These are phyloP conservation scores for Tarenaya hassleriana DNA, from an alignment of 345 rosid genomes.

Conservation along the genomic window DNA sequence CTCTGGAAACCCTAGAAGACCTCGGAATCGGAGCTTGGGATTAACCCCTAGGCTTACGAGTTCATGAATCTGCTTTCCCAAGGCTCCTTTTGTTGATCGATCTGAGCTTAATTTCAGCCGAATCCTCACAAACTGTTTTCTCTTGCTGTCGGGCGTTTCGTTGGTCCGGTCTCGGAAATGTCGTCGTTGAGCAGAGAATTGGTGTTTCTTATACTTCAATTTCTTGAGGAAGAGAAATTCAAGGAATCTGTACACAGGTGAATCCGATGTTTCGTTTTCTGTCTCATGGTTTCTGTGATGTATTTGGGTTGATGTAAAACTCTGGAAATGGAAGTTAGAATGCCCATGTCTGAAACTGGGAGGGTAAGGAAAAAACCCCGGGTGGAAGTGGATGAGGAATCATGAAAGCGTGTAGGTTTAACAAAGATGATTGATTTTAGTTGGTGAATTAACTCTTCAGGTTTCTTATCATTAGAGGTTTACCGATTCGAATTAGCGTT, in stretches of 20 bases:
- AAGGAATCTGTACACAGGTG: slow-evolving; percentile 87
- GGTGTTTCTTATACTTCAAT: slow-evolving; percentile 90
- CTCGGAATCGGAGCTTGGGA: slow-evolving; percentile 29
- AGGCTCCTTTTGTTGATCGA: slow-evolving; percentile 3
- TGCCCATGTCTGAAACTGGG: too few relatives aligned
- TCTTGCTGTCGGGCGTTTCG: too few relatives aligned
- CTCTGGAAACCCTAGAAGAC: slow-evolving; percentile 66
- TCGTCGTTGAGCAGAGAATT: slow-evolving; percentile 79
- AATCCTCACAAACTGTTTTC: not conserved
- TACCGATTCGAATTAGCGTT: too few relatives aligned
- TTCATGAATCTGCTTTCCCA: not conserved
- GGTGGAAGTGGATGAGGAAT: too few relatives aligned
- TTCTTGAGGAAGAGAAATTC: slow-evolving; percentile 87
- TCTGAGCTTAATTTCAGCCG: slow-evolving; percentile 24
- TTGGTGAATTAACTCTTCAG: too few relatives aligned
- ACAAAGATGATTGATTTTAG: too few relatives aligned
- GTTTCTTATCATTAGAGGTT: too few relatives aligned
- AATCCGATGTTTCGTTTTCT: not conserved
- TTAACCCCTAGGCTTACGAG: not conserved
- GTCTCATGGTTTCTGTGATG: too few relatives aligned
- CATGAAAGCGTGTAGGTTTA: too few relatives aligned
- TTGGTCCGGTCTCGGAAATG: slow-evolving; percentile 31
- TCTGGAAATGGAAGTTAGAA: too few relatives aligned
- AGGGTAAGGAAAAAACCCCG: too few relatives aligned
- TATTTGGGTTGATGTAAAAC: too few relatives aligned